These are phyloP conservation scores for Maudiozyma turicensis DNA, from an alignment of 805 yeast species.

Conservation along the genomic window DNA sequence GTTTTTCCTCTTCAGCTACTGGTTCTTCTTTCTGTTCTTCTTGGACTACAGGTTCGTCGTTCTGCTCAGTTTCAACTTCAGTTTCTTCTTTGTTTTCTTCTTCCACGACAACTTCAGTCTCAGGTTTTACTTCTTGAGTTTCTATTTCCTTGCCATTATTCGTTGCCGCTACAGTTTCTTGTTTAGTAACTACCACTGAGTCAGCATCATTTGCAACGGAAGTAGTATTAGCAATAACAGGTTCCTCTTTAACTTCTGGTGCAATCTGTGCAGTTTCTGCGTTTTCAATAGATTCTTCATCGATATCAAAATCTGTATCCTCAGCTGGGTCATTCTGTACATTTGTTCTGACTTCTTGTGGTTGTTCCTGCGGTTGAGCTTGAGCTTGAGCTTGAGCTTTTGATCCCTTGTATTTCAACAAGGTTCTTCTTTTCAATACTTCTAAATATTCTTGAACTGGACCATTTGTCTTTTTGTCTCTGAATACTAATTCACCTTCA, in stretches of 20 bases:
- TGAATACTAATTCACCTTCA: constrained; percentile 64
- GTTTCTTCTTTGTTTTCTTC: constrained; percentile 6
- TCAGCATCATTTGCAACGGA: not conserved
- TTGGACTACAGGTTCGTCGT: constrained; percentile 6
- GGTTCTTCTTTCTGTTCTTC: constrained; percentile 5
- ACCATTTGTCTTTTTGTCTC: constrained; percentile 47
- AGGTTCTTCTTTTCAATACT: constrained; percentile 30
- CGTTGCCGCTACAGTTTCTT: constrained; percentile 4
- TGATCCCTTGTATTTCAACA: constrained; percentile 10
- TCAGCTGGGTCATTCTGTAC: not conserved
- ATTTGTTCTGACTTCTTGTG: constrained; percentile 3
- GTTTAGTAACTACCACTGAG: constrained; percentile 4
- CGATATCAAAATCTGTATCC: constrained; percentile 4
- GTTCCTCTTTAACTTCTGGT: not conserved
- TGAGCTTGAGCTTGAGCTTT: constrained; percentile 2
- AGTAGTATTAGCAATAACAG: not conserved
- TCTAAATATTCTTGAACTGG: constrained; percentile 36
- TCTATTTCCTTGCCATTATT: constrained; percentile 5
- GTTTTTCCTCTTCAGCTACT: constrained; percentile 3
- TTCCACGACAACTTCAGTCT: constrained; percentile 3
- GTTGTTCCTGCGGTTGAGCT: constrained; percentile 4
- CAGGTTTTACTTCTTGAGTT: constrained; percentile 3
- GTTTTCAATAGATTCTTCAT: constrained; percentile 3
- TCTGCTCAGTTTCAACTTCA: constrained; percentile 3
- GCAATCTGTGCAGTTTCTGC: not conserved